Conservation (phyloP, 1,284 basidiomycete genomes). For the Lentinula novae-zelandiae region DNA sequence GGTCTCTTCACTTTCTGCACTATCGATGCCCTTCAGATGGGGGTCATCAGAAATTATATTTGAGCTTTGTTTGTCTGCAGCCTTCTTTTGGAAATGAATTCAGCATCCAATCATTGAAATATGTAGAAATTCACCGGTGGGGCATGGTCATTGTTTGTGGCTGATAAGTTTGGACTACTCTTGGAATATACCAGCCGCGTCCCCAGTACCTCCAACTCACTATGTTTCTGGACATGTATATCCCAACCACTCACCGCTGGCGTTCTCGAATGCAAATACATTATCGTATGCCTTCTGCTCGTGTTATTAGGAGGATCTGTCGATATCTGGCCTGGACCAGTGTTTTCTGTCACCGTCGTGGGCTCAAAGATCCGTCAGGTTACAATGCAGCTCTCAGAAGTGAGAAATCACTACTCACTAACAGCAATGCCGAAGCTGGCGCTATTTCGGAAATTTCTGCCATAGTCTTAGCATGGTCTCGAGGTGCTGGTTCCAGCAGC, state of each 20-base stretch:
- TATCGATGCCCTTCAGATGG: not conserved
- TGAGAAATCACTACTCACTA: not conserved
- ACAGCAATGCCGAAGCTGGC: no score
- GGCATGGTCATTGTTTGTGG: not conserved
- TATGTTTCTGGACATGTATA: no score
- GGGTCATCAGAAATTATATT: not conserved
- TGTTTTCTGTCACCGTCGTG: not conserved
- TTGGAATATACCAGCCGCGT: not conserved
- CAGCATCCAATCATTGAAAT: not conserved
- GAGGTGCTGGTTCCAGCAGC: no score
- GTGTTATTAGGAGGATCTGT: not conserved
- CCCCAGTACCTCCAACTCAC: no score
- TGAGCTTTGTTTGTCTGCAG: not conserved
- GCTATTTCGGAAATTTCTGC: no score
- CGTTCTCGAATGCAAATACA: no score
- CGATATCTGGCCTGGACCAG: not conserved
- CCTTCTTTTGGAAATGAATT: not conserved
- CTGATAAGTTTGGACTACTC: not conserved
- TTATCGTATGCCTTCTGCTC: not conserved
- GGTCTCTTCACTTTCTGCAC: not conserved
- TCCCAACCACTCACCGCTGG: no score
- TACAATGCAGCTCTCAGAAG: not conserved
- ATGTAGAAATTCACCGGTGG: not conserved
- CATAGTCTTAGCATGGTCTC: no score
- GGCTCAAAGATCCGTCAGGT: not conserved